Evolutionary conservation across 371 early-diverging fungal genomes (phyloP).

Genomic region (Mucor circinelloides): DNA sequence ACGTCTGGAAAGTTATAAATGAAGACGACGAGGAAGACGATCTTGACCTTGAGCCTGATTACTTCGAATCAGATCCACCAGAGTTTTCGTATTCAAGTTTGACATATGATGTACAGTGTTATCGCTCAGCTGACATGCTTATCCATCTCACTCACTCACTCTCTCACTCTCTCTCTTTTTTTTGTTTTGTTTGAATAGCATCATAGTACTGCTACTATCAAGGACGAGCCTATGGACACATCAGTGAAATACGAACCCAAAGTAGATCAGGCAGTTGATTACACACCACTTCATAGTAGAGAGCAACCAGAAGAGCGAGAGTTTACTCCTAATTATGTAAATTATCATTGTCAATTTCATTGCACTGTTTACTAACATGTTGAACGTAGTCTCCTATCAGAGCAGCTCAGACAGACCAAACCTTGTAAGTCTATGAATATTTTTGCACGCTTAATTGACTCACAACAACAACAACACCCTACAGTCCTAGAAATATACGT

Average conservation of each 20-base stretch:
- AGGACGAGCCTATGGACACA: not conserved
- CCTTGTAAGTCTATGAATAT: not conserved
- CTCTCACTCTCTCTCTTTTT: too few relatives aligned
- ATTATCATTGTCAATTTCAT: not conserved
- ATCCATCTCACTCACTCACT: too few relatives aligned
- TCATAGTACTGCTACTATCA: not conserved
- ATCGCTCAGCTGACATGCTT: too few relatives aligned
- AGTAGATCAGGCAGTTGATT: not conserved
- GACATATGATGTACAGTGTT: not conserved
- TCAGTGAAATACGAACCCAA: not conserved
- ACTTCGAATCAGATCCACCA: not conserved
- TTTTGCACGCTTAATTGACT: too few relatives aligned
- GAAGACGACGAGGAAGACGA: not conserved
- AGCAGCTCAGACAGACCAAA: not conserved
- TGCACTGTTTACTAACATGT: not conserved
- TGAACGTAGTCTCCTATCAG: not conserved
- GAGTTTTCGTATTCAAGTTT: not conserved
- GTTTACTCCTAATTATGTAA: not conserved
- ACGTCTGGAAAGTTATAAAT: not conserved
- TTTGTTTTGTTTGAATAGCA: not conserved
- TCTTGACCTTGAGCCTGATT: not conserved
- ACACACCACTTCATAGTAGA: not conserved
- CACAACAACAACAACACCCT: not conserved
- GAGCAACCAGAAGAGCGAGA: not conserved
- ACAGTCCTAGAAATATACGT: not conserved